Percentiles rank a stretch among this genome's conserved stretches.
Conservation (phyloP, 768 basidiomycete genomes). For the Cantharellus anzutake region DNA sequence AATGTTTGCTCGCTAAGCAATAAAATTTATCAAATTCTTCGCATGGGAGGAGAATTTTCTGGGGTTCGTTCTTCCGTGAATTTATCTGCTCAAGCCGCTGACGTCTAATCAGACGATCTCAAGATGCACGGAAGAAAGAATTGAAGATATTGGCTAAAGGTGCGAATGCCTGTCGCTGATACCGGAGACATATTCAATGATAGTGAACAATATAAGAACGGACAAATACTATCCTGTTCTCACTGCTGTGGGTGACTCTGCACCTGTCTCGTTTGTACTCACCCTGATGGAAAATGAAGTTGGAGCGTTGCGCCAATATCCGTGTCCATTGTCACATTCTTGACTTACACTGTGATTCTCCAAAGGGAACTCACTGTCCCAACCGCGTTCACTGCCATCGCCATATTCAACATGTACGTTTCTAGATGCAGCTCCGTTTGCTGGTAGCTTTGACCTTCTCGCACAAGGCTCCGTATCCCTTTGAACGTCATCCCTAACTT, state of each 20-base stretch:
- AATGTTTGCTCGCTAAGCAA: not conserved
- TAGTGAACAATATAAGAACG: constrained; percentile 26
- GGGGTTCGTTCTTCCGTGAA: constrained; percentile 9
- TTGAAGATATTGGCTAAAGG: constrained; percentile 16
- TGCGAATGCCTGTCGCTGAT: constrained; percentile 1
- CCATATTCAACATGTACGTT: constrained; percentile 54
- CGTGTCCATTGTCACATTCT: constrained; percentile 66
- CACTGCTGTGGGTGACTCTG: constrained; percentile 20
- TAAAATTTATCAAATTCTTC: constrained; percentile 18
- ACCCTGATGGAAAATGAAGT: not conserved
- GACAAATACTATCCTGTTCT: constrained; percentile 54
- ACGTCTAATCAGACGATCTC: not conserved
- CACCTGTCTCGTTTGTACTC: not conserved
- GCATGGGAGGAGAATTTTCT: constrained; percentile 21
- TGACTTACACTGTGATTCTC: constrained; percentile 50
- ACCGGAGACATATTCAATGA: constrained; percentile 1
- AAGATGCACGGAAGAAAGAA: constrained; percentile 16
- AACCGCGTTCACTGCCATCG: constrained; percentile 74
- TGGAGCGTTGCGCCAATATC: constrained; percentile 65
- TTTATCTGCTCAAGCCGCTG: no score
- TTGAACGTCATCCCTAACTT: constrained; percentile 65
- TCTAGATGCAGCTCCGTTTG: not conserved
- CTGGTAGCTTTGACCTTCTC: no score
- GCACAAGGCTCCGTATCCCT: constrained; percentile 20
- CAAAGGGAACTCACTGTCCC: constrained; percentile 36